Evolutionary conservation across 495 filamentous ascomycete species (phyloP), one percentile per base, ranked within the genome.

Genomic region (Paragyromitra xinjiangensis): DNA sequence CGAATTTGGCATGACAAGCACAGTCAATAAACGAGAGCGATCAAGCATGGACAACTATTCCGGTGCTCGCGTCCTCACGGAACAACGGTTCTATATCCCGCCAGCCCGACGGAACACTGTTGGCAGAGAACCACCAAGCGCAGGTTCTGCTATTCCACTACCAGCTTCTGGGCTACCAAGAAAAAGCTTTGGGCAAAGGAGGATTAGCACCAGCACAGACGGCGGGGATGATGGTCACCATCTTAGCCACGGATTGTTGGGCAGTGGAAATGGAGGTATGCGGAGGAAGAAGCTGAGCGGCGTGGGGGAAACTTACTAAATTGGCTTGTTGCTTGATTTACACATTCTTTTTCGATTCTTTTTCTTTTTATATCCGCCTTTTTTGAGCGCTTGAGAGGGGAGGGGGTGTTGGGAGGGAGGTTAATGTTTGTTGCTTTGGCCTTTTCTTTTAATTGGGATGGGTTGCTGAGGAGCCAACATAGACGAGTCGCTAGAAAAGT

Each of bases 221-320:
- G 76, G 48, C 22, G 69, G 69, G 1, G 77, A 64, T 8, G 68
- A 72, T n/a, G 37, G 45, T 7, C 53, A 40, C 62, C 50, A 44
- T 45, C 56, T 40, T n/a, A 61, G 0, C n/a, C 51, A 77, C 12
- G 71, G 70, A 9, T 19, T 75, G 64, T 14, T 76, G 55, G 45
- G 62, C 5, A 16, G 53, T n/a, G 62, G 40, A 24, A 37, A 39
- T 14, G 44, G 29, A 16, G 62, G 76, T n/a, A 2, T 78, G 12
- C 50, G 69, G 63, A 73, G 78, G 62, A 80, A 74, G 77, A 80
- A 80, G 78, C 37, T 80, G 68, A 79, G 63, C 50, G 76, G 68
- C 26, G 78, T 80, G 53, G 78, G 78, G 0, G 78, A 80, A 59
- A 77, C 77, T 29, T 79, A 79, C 56, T 77, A 66, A 77, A 66